A percentile compares a stretch with the other conserved stretches of the same genome.
Conservation (phyloP, 108 stramenopile species). For the Cyclostephanos tholiformis region DNA sequence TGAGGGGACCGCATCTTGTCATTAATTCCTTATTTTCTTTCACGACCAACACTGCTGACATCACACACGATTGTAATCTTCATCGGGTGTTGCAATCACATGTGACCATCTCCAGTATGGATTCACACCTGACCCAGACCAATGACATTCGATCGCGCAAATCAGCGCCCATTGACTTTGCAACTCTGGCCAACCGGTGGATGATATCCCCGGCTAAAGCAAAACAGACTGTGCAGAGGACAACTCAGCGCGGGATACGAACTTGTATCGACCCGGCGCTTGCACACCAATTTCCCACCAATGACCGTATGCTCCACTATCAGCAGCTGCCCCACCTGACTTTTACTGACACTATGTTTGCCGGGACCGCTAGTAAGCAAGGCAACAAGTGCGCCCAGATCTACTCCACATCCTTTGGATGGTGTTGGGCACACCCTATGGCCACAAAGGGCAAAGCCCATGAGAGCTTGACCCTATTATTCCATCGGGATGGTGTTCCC, state of each 20-base stretch:
- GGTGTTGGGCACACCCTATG: constrained; percentile 21
- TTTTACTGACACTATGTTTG: constrained; percentile 5
- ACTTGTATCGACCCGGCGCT: neutral
- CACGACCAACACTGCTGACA: neutral
- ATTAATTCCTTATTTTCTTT: neutral
- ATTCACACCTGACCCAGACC: neutral
- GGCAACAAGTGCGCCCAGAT: constrained; percentile 15
- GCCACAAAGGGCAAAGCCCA: constrained; percentile 15
- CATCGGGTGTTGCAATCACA: neutral
- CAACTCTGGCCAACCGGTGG: constrained; percentile 35
- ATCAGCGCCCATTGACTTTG: neutral
- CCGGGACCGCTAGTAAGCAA: neutral
- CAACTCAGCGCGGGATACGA: constrained; percentile 30
- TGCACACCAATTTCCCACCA: constrained; percentile 6
- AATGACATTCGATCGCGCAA: neutral
- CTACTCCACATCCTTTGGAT: constrained; percentile 9
- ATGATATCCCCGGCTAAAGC: constrained; percentile 20
- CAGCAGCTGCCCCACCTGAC: neutral
- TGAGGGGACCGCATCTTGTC: neutral
- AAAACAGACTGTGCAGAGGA: constrained; percentile 24
- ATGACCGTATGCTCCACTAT: constrained; percentile 21
- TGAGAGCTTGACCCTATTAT: constrained; percentile 7
- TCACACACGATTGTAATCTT: constrained; percentile 6
- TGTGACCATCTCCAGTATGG: neutral
- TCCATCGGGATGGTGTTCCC: constrained; percentile 14